Evolutionary conservation across 2,329 filamentous ascomycete genomes (phyloP).

Genomic region (Chaetomium globosum): DNA sequence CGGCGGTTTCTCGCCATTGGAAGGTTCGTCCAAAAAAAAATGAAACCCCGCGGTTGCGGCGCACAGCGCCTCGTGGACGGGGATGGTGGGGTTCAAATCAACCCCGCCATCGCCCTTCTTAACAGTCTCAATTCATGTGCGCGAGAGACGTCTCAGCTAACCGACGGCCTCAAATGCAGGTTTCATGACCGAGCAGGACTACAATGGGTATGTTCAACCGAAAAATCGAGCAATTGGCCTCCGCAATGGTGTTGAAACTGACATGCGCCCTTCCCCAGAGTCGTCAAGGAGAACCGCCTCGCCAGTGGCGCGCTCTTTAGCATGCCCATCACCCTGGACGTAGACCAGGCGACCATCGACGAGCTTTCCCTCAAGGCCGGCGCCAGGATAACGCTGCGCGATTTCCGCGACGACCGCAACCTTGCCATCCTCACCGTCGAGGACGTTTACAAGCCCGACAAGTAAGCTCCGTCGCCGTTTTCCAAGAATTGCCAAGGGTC

Average conservation of each 20-base stretch:
- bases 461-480: slow-evolving; percentile 59
- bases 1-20: slow-evolving; percentile 94
- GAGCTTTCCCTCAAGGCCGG: slow-evolving; percentile 76
- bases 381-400: slow-evolving; percentile 81
- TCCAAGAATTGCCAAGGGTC: slow-evolving; percentile 31
- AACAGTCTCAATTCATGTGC: neutral
- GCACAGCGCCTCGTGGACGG: neutral
- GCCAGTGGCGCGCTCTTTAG: slow-evolving; percentile 87
- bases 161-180: slow-evolving; percentile 54
- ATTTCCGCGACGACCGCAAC: slow-evolving; percentile 95
- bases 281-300: slow-evolving; percentile 85
- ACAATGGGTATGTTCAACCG: slow-evolving; percentile 71
- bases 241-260: slow-evolving; percentile 33
- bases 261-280: slow-evolving; percentile 54
- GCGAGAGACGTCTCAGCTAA: slow-evolving; percentile 19
- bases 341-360: slow-evolving; percentile 74
- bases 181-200: slow-evolving; percentile 97
- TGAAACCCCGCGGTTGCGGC: neutral
- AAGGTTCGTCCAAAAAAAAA: slow-evolving; percentile 64
- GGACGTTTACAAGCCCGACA: slow-evolving; percentile 93
- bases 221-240: slow-evolving; percentile 15
- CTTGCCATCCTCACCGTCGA: slow-evolving; percentile 94
- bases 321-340: slow-evolving; percentile 95
- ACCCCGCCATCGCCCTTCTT: slow-evolving; percentile 35
- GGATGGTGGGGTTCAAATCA: slow-evolving; percentile 36